phyloP scores from a whole-genome alignment of 352 stramenopile genomes.

The Globisporangium ultimum region DNA sequence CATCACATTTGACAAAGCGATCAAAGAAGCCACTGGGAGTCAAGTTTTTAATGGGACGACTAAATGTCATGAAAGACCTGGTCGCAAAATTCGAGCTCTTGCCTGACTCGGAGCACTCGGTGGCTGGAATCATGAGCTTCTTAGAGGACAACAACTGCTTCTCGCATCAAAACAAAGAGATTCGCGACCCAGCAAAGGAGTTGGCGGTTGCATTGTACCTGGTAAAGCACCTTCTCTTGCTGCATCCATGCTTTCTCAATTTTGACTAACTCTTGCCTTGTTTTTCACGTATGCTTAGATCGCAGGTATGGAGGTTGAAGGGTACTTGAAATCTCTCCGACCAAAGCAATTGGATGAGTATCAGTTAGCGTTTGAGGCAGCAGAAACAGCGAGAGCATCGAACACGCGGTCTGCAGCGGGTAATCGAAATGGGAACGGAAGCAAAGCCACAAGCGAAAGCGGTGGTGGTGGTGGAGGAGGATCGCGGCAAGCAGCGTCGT shows the following conservation, averaged over 20 bases:
- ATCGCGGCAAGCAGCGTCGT: constrained; percentile 1
- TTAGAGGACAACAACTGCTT: constrained; percentile 84
- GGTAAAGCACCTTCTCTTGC: constrained; percentile 14
- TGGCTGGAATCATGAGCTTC: constrained; percentile 69
- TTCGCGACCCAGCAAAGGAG: constrained; percentile 87
- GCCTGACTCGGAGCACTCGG: constrained; percentile 46
- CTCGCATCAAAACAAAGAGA: constrained; percentile 83
- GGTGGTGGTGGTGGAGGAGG: neutral
- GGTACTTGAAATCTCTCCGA: constrained; percentile 73
- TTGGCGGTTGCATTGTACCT: constrained; percentile 77
- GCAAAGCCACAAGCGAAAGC: neutral
- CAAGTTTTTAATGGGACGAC: constrained; percentile 63
- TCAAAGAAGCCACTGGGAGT: constrained; percentile 73
- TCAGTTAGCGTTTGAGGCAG: constrained; percentile 79
- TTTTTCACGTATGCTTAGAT: constrained; percentile 11
- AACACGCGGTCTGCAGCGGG: constrained; percentile 15
- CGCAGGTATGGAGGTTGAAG: constrained; percentile 64
- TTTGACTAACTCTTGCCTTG: neutral
- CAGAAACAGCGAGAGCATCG: constrained; percentile 37
- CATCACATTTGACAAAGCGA: constrained; percentile 57
- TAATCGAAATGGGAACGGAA: constrained; percentile 6
- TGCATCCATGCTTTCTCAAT: too few species aligned
- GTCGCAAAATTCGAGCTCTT: constrained; percentile 51
- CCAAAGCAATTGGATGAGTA: constrained; percentile 93
- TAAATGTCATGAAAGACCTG: constrained; percentile 61